phyloP scores from a whole-genome alignment of 2,329 filamentous ascomycete genomes.

The Arthroderma sp. region DNA sequence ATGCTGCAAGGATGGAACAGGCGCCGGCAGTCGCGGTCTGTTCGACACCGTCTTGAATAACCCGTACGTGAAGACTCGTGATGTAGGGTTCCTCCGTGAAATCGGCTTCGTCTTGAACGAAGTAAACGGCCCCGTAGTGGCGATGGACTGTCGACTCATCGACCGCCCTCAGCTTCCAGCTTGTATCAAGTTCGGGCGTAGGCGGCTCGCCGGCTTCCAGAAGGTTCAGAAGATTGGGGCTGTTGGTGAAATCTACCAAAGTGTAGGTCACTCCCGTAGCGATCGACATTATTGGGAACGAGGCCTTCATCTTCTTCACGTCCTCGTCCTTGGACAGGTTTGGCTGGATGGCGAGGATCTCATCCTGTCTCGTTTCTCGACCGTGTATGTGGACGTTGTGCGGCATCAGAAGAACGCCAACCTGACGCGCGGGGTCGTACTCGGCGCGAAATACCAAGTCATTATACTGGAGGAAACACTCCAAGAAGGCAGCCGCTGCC shows the following conservation, averaged over 20 bases:
- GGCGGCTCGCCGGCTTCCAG: slow-evolving; percentile 19
- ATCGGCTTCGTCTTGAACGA: slow-evolving; percentile 18
- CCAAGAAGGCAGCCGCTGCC: slow-evolving; percentile 12
- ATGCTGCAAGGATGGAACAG: slow-evolving; percentile 36
- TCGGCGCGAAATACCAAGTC: slow-evolving; percentile 33
- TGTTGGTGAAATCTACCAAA: slow-evolving; percentile 22
- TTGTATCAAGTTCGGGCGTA: slow-evolving; percentile 20
- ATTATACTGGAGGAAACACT: not conserved
- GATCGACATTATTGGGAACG: slow-evolving; percentile 47
- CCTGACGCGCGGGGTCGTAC: slow-evolving; percentile 29
- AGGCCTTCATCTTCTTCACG: slow-evolving; percentile 20
- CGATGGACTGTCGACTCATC: slow-evolving; percentile 6
- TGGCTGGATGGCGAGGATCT: slow-evolving; percentile 20
- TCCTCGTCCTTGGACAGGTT: slow-evolving; percentile 18
- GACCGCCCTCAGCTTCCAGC: slow-evolving; percentile 16
- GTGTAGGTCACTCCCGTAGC: slow-evolving; percentile 56
- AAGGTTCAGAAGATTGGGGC: slow-evolving; percentile 17
- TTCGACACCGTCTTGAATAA: slow-evolving; percentile 28
- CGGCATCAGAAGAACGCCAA: slow-evolving; percentile 53
- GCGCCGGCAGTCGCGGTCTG: slow-evolving; percentile 42
- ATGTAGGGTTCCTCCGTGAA: slow-evolving; percentile 20
- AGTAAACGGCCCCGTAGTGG: slow-evolving; percentile 25
- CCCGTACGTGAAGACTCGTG: slow-evolving; percentile 22
- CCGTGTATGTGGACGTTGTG: slow-evolving; percentile 54
- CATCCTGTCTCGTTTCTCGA: slow-evolving; percentile 20